phyloP scores from a whole-genome alignment of 495 filamentous ascomycete species.

The Trichoderma orchidacearum region DNA sequence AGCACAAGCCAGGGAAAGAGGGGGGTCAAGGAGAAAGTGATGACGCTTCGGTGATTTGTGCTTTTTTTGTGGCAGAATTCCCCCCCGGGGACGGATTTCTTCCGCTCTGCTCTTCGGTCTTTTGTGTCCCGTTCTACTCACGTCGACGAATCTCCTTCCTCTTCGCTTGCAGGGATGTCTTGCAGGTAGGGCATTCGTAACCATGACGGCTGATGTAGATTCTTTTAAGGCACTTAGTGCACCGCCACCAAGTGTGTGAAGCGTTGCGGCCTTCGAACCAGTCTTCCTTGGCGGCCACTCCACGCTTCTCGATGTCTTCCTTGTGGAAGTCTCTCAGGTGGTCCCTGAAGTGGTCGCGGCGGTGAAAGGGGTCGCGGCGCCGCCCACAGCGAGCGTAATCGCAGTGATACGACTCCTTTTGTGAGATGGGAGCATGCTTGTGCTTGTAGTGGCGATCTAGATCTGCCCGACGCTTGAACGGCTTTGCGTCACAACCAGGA shows the following conservation, averaged over 20 bases:
- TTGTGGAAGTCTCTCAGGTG: slow-evolving; percentile 35
- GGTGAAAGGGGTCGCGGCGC: slow-evolving; percentile 19
- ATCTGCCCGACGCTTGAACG: slow-evolving; percentile 32
- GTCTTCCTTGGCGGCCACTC: slow-evolving; percentile 9
- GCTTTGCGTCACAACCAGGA: slow-evolving; percentile 14
- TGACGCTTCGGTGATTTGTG: not conserved
- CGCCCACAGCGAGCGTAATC: slow-evolving; percentile 27
- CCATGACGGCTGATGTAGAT: slow-evolving; percentile 15
- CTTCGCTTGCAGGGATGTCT: slow-evolving; percentile 9
- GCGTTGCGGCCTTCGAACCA: slow-evolving; percentile 17
- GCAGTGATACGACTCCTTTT: slow-evolving; percentile 24
- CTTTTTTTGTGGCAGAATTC: not conserved
- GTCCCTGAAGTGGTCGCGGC: slow-evolving; percentile 33
- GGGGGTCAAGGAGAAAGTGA: not conserved
- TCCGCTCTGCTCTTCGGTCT: not conserved
- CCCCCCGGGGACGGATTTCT: not conserved
- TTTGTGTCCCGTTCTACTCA: not conserved
- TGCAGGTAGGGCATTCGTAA: slow-evolving; percentile 23
- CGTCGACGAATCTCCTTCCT: slow-evolving; percentile 1
- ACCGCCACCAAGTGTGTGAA: slow-evolving; percentile 20
- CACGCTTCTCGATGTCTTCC: slow-evolving; percentile 30
- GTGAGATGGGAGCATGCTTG: slow-evolving; percentile 16
- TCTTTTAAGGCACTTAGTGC: slow-evolving; percentile 20
- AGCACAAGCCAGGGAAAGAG: not conserved
- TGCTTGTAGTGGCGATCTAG: slow-evolving; percentile 29